These are phyloP conservation scores for Didymella pomorum DNA, from an alignment of 2,329 filamentous ascomycete genomes.

Conservation along the genomic window DNA sequence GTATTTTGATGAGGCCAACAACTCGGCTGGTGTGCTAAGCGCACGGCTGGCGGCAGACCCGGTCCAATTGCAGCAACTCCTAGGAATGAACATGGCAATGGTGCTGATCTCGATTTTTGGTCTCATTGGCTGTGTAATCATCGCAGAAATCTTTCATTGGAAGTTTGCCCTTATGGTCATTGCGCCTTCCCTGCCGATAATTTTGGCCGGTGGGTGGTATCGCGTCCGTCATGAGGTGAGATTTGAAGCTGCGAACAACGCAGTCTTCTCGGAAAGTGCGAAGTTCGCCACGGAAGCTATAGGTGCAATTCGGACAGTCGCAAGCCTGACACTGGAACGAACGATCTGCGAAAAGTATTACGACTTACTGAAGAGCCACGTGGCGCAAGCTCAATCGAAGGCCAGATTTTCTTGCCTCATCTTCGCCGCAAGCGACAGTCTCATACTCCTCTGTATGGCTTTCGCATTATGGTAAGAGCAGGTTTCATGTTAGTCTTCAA, in stretches of 20 bases:
- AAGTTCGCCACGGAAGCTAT: slow-evolving; percentile 92
- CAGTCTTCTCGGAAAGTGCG: slow-evolving; percentile 79
- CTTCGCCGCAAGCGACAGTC: slow-evolving; percentile 60
- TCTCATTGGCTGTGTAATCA: slow-evolving; percentile 72
- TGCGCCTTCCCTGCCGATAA: slow-evolving; percentile 67
- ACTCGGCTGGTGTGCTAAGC: slow-evolving; percentile 85
- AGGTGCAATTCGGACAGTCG: slow-evolving; percentile 91
- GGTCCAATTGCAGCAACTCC: slow-evolving; percentile 37
- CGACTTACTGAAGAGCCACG: slow-evolving; percentile 72
- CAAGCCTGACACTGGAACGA: slow-evolving; percentile 82
- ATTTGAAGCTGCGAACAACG: slow-evolving; percentile 62
- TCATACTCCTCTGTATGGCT: slow-evolving; percentile 63
- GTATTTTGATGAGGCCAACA: slow-evolving; percentile 90
- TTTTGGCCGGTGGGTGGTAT: slow-evolving; percentile 77
- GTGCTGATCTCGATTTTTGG: slow-evolving; percentile 83
- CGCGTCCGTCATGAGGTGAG: slow-evolving; percentile 67
- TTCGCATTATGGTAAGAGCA: slow-evolving; percentile 41
- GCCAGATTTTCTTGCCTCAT: slow-evolving; percentile 57
- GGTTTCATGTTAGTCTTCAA: too few species aligned
- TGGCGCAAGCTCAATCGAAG: slow-evolving; percentile 71
- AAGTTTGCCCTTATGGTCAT: slow-evolving; percentile 84
- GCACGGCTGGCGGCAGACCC: slow-evolving; percentile 57
- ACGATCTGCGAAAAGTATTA: slow-evolving; percentile 80
- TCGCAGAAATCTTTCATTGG: slow-evolving; percentile 79
- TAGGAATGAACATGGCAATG: slow-evolving; percentile 65